Base-by-base conservation (phyloP, 2,329 filamentous ascomycete species). In the Colletotrichum scovillei region DNA sequence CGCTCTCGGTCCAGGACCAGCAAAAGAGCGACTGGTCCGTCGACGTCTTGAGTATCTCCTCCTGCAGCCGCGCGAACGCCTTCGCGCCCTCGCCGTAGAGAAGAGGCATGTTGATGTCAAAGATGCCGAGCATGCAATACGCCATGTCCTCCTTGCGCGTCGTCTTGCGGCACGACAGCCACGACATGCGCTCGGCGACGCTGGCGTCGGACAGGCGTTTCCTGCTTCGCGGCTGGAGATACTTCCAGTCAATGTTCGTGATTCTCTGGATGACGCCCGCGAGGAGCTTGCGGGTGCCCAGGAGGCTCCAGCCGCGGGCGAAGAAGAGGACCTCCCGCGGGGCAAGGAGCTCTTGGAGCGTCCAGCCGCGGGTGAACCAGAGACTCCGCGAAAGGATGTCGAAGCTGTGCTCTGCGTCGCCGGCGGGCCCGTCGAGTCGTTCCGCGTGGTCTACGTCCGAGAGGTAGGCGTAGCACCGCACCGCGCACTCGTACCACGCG, bases 91-190 rank as follows among this genome's bases (percentile, higher is more conserved):
- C 79, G 16, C 79, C 78, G 53, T 81, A 81, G 1, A 77, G 74
- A 11, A 78, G 66, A 4, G 77, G 74, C 78, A 81, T 81, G 30
- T 76, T 79, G 46, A 81, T 75, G 42, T 75, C 73, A 53, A 81
- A 80, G 19, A 81, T 66, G 1, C 80, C 80, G 11, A 80, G 63
- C 56, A 81, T 72, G 42, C 77, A 78, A 56, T 81, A 81, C 1
- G 79, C 79, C 26, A 76, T 63, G 67, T 81, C 78, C 64, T 80
- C 76, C 46, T 52, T 7, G 3, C 76, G 70, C 1, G 74, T 78
- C 2, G 77, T 80, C 63, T 72, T 42, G 22, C 80, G 71, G 3
- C 68, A 65, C 3, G 79, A 74, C 12, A 78, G 76, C 80, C 79
- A 81, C 5, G 77, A 79, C 80, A 81, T 81, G 63, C 77, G 76